These are phyloP conservation scores for Chaetoscypha palmicola DNA, from an alignment of 2,329 filamentous ascomycete species.

Conservation along the genomic window DNA sequence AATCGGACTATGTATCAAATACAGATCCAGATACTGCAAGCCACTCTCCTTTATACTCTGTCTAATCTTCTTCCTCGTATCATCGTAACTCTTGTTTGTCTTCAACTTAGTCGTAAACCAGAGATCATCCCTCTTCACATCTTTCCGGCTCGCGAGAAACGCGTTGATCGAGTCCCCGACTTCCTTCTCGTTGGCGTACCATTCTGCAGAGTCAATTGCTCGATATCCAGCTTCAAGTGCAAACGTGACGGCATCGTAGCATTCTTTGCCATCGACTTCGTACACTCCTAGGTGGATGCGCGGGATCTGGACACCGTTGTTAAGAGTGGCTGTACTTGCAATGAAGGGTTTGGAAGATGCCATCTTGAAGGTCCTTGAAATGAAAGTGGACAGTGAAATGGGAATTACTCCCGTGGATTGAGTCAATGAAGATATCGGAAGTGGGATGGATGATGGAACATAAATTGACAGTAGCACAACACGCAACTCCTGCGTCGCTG, in stretches of 20 bases:
- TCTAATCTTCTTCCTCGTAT: slow-evolving; percentile 58
- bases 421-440: too few species aligned
- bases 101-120: slow-evolving; percentile 78
- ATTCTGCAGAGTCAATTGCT: slow-evolving; percentile 47
- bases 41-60: slow-evolving; percentile 57
- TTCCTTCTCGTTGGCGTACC: slow-evolving; percentile 63
- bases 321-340: slow-evolving; percentile 13
- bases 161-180: slow-evolving; percentile 57
- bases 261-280: slow-evolving; percentile 58
- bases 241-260: slow-evolving; percentile 43
- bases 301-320: slow-evolving; percentile 60
- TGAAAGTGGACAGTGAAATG: background rate
- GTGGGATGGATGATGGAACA: too few species aligned
- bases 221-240: slow-evolving; percentile 45
- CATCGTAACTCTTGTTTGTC: slow-evolving; percentile 55
- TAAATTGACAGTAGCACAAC: too few species aligned
- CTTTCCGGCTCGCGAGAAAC: slow-evolving; percentile 46
- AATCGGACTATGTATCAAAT: slow-evolving; percentile 73
- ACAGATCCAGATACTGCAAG: slow-evolving; percentile 70
- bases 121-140: slow-evolving; percentile 58
- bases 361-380: background rate
- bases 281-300: slow-evolving; percentile 70
- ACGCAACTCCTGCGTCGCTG: too few species aligned
- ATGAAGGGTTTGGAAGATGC: background rate
- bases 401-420: too few species aligned